Evolutionary conservation across 345 rosid species (phyloP).

Genomic region (Citrus mangshanensis): DNA sequence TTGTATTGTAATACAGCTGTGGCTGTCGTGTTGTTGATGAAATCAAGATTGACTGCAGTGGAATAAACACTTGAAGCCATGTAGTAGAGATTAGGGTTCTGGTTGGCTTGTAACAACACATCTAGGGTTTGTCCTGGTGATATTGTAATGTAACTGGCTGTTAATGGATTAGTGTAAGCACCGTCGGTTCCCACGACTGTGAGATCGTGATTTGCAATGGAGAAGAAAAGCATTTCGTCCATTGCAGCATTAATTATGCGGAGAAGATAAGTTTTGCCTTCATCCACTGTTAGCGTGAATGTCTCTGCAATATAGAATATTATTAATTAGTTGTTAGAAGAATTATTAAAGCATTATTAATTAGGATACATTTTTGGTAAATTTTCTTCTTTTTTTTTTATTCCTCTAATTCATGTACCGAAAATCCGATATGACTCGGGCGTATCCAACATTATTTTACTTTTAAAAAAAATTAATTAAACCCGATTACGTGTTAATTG

Average conservation of each 20-base stretch:
- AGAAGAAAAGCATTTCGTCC: conserved; percentile 34
- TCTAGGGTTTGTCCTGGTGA: conserved; percentile 64
- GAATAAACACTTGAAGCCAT: conserved; percentile 54
- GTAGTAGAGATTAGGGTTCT: conserved; percentile 25
- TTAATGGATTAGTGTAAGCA: conserved; percentile 43
- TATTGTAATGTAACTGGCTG: conserved; percentile 33
- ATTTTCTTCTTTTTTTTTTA: too few species aligned
- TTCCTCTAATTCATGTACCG: background rate
- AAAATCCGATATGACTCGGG: too few species aligned
- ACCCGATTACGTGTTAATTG: background rate
- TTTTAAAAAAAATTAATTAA: too few species aligned
- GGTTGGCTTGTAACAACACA: conserved; percentile 43
- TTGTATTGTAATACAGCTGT: conserved; percentile 39
- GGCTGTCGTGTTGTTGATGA: conserved; percentile 36
- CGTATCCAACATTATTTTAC: background rate
- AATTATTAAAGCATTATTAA: too few species aligned
- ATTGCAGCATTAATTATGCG: conserved; percentile 31
- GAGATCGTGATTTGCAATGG: conserved; percentile 35
- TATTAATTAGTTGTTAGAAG: background rate
- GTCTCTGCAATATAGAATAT: conserved; percentile 28
- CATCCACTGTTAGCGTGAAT: conserved; percentile 26
- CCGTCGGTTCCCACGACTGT: conserved; percentile 46
- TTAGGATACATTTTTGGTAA: too few species aligned
- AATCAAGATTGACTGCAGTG: background rate
- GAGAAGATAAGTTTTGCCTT: conserved; percentile 42